Evolutionary conservation across 1,284 basidiomycete species (phyloP).

Genomic region (Malassezia yamatoensis): DNA sequence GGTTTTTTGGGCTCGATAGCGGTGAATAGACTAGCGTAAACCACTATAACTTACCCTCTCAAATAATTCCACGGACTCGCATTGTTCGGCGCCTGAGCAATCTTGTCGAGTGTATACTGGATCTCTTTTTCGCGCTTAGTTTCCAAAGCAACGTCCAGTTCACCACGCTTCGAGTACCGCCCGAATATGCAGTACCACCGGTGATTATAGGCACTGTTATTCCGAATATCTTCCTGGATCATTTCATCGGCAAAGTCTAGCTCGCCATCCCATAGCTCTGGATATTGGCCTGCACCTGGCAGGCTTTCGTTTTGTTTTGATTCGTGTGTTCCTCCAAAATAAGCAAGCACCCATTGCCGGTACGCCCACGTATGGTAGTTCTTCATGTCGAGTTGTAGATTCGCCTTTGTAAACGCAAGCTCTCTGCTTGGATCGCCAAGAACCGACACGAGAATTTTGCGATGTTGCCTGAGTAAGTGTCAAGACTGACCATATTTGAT

Average conservation of each 20-base stretch:
- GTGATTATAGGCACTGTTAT: constrained; percentile 98
- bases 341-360: constrained; percentile 37
- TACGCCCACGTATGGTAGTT: constrained; percentile 48
- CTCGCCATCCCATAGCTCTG: constrained; percentile 65
- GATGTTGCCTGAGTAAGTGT: constrained; percentile 28
- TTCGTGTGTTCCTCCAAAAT: constrained; percentile 30
- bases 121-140: constrained; percentile 51
- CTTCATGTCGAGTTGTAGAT: constrained; percentile 30
- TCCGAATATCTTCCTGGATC: constrained; percentile 69
- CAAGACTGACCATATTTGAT: constrained; percentile 37
- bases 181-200: constrained; percentile 79
- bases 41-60: constrained; percentile 19
- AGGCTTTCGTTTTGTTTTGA: not conserved
- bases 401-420: constrained; percentile 25
- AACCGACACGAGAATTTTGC: constrained; percentile 25
- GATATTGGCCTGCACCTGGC: constrained; percentile 17
- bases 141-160: not conserved
- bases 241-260: constrained; percentile 66
- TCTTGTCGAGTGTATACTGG: constrained; percentile 20
- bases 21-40: not conserved
- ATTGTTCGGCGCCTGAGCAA: constrained; percentile 33
- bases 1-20: not conserved
- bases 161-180: not conserved
- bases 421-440: constrained; percentile 29
- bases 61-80: constrained; percentile 40